Conservation (phyloP, 164 flowering plant genomes). For the Litsea cubeba region DNA sequence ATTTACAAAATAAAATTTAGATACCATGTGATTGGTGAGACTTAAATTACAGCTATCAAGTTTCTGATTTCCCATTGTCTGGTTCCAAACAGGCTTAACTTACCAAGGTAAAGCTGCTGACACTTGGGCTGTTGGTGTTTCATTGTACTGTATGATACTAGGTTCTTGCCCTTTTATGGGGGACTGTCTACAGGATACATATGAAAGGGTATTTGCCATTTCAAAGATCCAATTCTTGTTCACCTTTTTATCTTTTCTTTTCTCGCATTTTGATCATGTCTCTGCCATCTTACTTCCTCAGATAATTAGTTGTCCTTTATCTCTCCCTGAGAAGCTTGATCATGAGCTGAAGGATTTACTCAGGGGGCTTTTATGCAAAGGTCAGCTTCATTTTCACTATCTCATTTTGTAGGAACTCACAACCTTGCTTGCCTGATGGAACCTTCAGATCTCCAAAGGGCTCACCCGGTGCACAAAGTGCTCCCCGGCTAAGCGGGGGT, state of each 20-base stretch:
- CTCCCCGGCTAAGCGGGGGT: too few relatives aligned
- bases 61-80: neutral
- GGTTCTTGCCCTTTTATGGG: conserved; percentile 86
- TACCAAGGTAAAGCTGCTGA: conserved; percentile 89
- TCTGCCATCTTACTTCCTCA: conserved; percentile 18
- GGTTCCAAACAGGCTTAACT: conserved; percentile 46
- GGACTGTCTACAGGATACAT: conserved; percentile 80
- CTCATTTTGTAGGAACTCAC: neutral
- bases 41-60: neutral
- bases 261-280: neutral
- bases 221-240: neutral
- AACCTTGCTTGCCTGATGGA: neutral
- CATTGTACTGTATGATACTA: conserved; percentile 68
- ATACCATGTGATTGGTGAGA: neutral
- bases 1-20: neutral
- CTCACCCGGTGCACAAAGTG: too few relatives aligned
- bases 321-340: conserved; percentile 44
- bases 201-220: conserved; percentile 57
- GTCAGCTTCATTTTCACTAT: conserved; percentile 21
- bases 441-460: neutral
- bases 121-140: conserved; percentile 90
- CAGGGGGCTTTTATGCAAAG: conserved; percentile 83
- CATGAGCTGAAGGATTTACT: conserved; percentile 52
- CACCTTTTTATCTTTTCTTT: neutral
- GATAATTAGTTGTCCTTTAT: conserved; percentile 65